Conservation (phyloP, 768 basidiomycete species). For the Pholiota microspora region DNA sequence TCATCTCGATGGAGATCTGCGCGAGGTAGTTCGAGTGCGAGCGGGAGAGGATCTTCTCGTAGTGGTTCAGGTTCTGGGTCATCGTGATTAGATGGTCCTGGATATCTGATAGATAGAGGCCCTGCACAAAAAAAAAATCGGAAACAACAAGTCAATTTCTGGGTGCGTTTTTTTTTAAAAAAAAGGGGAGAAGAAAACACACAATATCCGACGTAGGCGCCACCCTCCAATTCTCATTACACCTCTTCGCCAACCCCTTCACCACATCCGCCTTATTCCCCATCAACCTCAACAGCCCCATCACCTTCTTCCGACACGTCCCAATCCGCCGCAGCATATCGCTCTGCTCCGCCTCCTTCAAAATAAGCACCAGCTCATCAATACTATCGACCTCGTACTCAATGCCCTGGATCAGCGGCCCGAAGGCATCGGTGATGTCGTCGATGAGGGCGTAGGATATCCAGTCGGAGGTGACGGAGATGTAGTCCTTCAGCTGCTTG, state of each 20-base stretch:
- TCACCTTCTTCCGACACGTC: constrained; percentile 98
- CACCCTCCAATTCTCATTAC: constrained; percentile 98
- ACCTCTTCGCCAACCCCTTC: constrained; percentile 95
- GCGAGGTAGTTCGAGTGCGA: constrained; percentile 99
- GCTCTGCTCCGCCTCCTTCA: constrained; percentile 94
- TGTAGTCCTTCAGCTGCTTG: constrained; percentile 99
- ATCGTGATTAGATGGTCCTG: constrained; percentile 99
- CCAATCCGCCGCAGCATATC: constrained; percentile 98
- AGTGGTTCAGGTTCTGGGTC: constrained; percentile 99
- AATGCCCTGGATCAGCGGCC: constrained; percentile 96
- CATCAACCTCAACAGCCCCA: constrained; percentile 95
- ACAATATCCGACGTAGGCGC: constrained; percentile 98
- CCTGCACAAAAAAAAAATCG: too few species aligned
- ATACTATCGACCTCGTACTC: constrained; percentile 99
- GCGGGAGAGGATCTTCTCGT: constrained; percentile 98
- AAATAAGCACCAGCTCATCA: constrained; percentile 94
- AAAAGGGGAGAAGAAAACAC: constrained; percentile 20
- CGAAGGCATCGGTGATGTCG: constrained; percentile 99
- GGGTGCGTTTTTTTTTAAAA: too few species aligned
- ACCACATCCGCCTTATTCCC: constrained; percentile 99
- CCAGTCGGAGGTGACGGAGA: constrained; percentile 98
- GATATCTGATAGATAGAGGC: constrained; percentile 93
- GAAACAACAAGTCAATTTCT: neutral
- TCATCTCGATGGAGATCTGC: constrained; percentile 99
- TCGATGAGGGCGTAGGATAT: constrained; percentile 99